Percentiles rank a stretch among this genome's conserved stretches.
These are phyloP conservation scores for Suhomyces yuchorum DNA, from an alignment of 1,139 yeast species.

Conservation along the genomic window DNA sequence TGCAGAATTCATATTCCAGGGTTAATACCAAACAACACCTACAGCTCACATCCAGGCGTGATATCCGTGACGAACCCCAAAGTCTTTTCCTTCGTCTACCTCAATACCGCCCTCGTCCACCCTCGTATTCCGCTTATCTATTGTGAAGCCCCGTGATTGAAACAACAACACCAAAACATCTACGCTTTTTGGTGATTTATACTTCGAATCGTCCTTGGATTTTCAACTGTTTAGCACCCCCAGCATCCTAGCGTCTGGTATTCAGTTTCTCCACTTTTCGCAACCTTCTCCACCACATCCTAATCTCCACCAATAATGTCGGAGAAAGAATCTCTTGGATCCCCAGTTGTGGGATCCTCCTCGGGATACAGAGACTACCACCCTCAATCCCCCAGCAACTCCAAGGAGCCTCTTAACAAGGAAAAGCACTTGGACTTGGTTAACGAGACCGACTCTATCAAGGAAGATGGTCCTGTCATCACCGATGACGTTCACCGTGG, in stretches of 20 bases:
- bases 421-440: slow-evolving; percentile 19
- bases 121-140: background rate
- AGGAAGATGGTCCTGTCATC: slow-evolving; percentile 8
- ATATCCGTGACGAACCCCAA: too few species aligned
- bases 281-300: background rate
- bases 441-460: slow-evolving; percentile 16
- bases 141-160: background rate
- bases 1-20: background rate
- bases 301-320: slow-evolving; percentile 4
- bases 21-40: background rate
- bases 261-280: background rate
- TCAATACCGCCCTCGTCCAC: too few species aligned
- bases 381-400: slow-evolving; percentile 11
- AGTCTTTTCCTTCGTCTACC: too few species aligned
- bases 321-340: slow-evolving; percentile 8
- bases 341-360: slow-evolving; percentile 9
- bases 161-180: background rate
- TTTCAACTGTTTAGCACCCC: background rate
- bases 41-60: too few species aligned
- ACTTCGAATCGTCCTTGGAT: background rate
- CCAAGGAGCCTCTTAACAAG: slow-evolving; percentile 14
- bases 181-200: background rate
- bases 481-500: slow-evolving; percentile 40
- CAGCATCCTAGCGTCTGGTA: background rate
- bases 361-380: slow-evolving; percentile 10